Conservation (phyloP, 2,329 filamentous ascomycete genomes). For the Fusarium avenaceum region DNA sequence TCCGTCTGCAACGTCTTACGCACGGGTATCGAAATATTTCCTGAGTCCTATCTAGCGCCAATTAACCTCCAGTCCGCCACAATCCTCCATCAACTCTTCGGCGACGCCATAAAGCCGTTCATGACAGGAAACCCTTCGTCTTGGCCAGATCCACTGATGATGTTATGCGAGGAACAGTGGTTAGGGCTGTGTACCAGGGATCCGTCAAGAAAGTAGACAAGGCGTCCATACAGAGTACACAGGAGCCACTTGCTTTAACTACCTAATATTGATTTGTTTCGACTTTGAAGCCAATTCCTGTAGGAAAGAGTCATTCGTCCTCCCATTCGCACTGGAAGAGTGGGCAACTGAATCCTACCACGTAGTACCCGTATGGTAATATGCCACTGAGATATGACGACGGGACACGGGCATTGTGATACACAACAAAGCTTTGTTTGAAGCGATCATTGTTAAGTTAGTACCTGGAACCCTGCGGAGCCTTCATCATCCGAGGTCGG, state of each 20-base stretch:
- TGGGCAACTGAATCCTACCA: slow-evolving; percentile 17
- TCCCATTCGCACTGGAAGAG: slow-evolving; percentile 18
- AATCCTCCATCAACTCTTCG: slow-evolving; percentile 4
- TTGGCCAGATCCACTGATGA: slow-evolving; percentile 39
- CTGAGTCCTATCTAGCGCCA: slow-evolving; percentile 9
- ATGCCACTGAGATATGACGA: neutral
- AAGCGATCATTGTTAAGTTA: slow-evolving; percentile 25
- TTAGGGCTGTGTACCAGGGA: slow-evolving; percentile 15
- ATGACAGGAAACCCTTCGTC: slow-evolving; percentile 18
- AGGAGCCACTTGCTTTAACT: slow-evolving; percentile 2
- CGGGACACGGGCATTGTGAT: slow-evolving; percentile 31
- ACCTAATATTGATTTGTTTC: slow-evolving; percentile 41
- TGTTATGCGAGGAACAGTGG: slow-evolving; percentile 34
- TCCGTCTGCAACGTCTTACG: slow-evolving; percentile 4
- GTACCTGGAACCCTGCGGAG: slow-evolving; percentile 9
- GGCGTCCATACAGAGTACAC: neutral
- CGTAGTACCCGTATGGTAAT: neutral
- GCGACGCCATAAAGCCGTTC: slow-evolving; percentile 24
- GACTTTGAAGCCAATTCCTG: slow-evolving; percentile 26
- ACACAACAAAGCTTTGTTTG: slow-evolving; percentile 44
- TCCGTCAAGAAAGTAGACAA: slow-evolving; percentile 13
- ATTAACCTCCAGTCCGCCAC: slow-evolving; percentile 10
- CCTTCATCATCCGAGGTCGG: slow-evolving; percentile 1
- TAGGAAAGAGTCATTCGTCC: slow-evolving; percentile 25
- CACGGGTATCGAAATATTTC: slow-evolving; percentile 12